Base-by-base conservation (phyloP, 1,284 basidiomycete species). In the Hypsizygus ulmarius region DNA sequence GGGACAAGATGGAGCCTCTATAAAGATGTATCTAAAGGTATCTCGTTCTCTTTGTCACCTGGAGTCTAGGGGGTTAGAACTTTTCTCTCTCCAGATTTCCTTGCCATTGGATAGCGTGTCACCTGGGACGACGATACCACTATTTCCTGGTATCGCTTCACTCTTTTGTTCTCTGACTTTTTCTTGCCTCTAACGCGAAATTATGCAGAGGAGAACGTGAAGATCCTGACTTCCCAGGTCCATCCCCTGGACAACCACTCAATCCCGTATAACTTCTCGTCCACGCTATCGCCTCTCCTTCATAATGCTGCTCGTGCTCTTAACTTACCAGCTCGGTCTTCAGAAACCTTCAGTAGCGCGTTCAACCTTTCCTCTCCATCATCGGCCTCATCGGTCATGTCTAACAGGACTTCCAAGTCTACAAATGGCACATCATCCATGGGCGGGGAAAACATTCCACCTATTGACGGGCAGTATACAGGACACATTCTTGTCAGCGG, bases 1-100 rank as follows among this genome's bases (percentile, higher is more conserved):
- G 49, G 77, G 74, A 2, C 66, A 77, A 36, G 82, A 87, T 59
- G 82, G 81, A 36, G 84, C 78, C 29, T 68, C 77, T 15, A 77
- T 90, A 43, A 81, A 74, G 59, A 81, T 90, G 72, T 90, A 85
- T 66, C 71, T 90, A 56, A 90, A 87, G 72, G 87, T 86, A 54
- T 53, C 72, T 60, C 19, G 16, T 40, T 27, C 35, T 18, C 32
- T 25, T 27, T 15, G 4, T 12, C 9, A 18, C 10, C 16, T 33
- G 4, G 28, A n/a, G 29, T 41, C 49, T 43, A 49, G 55, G 37
- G 54, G 36, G 44, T 41, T 15, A 40, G 43, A 5, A 50, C n/a
- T 32, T 12, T 38, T 5, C 38, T 21, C 36, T 21, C n/a, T 27
- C 41, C 58, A 89, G 87, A 75, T 90, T 50, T 73, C 83, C 18